Percentiles rank a stretch among this genome's conserved stretches.
Evolutionary conservation across 2,329 filamentous ascomycete genomes (phyloP).

Genomic region (Akanthomyces lecanii): DNA sequence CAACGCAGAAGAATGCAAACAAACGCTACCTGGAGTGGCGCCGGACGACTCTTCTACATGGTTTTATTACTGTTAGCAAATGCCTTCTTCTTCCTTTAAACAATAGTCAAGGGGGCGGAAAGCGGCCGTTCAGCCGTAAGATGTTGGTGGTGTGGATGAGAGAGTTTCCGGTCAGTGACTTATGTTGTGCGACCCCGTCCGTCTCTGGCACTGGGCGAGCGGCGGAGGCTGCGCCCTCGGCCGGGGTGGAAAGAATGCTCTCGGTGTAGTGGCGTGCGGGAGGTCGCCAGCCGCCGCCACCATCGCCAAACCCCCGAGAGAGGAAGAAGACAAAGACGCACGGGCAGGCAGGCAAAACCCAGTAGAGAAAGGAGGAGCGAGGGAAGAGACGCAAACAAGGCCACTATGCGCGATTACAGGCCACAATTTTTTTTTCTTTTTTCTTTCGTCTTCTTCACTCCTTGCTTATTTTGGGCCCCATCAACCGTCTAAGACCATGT

Average conservation of each 20-base stretch:
- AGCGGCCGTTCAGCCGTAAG: neutral
- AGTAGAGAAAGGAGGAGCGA: too few relatives aligned
- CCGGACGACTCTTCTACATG: neutral
- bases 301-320: too few relatives aligned
- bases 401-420: neutral
- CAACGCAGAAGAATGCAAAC: neutral
- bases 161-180: neutral
- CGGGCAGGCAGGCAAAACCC: neutral
- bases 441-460: neutral
- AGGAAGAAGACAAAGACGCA: neutral
- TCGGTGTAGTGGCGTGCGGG: neutral
- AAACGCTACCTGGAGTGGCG: neutral
- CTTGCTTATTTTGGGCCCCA: neutral
- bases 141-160: neutral
- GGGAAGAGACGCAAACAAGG: neutral
- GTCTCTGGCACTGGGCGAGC: too few relatives aligned
- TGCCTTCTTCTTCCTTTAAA: too few relatives aligned
- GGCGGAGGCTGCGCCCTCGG: neutral
- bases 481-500: slow-evolving; percentile 11
- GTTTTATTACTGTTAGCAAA: neutral
- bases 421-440: neutral
- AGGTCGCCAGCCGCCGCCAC: neutral
- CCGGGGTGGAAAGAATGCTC: neutral
- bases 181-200: neutral
- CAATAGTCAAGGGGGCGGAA: neutral